Base-by-base conservation (phyloP, 371 early-diverging fungal species). In the Haplosporangium sp. region DNA sequence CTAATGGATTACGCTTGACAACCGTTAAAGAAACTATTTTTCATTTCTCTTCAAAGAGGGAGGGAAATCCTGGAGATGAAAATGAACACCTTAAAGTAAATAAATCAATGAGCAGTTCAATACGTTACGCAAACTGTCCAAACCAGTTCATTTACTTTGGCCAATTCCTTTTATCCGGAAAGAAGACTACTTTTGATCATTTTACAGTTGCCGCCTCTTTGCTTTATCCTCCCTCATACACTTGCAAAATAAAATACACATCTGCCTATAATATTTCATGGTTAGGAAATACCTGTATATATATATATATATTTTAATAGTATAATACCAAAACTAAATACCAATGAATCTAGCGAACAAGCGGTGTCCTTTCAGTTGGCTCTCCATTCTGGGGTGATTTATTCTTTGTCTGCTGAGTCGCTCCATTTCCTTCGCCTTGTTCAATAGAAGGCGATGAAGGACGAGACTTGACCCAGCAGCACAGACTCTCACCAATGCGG, bases 341-440 rank as follows among this genome's bases (percentile, higher is more conserved):
- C 8, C 13, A 13, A 44, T 44, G 8, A 11, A 38, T 37, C 34
- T 63, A 69, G 13, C 75, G 75, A 20, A 74, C 66, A 47, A 74
- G 61, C n/a, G 75, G 75, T 0, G 75, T 74, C 19, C 69, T 57
- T 37, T 74, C 75, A 10, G 61, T 69, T 4, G 75, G 57, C n/a
- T 67, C 73, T 20, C 63, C 73, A 42, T 73, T 61, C 56, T 65
- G 40, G 39, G 42, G 15, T 35, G 17, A 11, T 2, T 42, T 53
- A 4, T 34, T 56, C 45, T 61, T 61, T 20, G 10, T 61, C 19
- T 55, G 19, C 2, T 42, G 48, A 4, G 59, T 42, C 38, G 55
- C 58, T 7, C 45, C 35, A 8, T 34, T n/a, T n/a, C 55, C 11
- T 38, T 27, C 35, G 20, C 64, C 64, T 40, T 65, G 62, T n/a